Evolutionary conservation across 2,329 filamentous ascomycete species (phyloP).

Genomic region (Rutstroemia sp.): DNA sequence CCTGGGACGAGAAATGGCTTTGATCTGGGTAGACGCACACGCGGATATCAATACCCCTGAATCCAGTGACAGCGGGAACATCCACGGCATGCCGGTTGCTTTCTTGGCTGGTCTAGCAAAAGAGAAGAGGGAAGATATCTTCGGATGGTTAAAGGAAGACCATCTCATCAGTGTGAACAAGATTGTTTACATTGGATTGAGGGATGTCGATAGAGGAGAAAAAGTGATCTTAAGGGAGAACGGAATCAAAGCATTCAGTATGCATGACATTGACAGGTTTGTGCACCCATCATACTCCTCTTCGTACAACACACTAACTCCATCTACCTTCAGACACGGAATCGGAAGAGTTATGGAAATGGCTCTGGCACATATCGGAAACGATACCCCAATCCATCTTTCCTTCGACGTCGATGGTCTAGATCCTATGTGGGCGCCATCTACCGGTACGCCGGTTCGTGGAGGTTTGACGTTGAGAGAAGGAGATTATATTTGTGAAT

Average conservation of each 20-base stretch:
- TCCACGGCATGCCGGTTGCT: conserved; percentile 95
- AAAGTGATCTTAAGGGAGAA: conserved; percentile 85
- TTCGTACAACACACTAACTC: not conserved
- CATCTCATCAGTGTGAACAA: conserved; percentile 67
- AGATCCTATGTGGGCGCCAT: conserved; percentile 93
- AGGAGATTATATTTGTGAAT: conserved; percentile 94
- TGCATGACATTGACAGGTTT: conserved; percentile 93
- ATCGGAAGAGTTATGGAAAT: conserved; percentile 96
- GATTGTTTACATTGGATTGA: conserved; percentile 91
- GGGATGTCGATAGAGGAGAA: conserved; percentile 89
- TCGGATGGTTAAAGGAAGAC: conserved; percentile 80
- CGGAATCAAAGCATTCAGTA: conserved; percentile 91
- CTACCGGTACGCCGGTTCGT: conserved; percentile 89
- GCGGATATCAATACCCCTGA: conserved; percentile 97
- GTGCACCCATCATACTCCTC: conserved; percentile 21
- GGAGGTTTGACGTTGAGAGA: conserved; percentile 90
- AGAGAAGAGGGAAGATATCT: conserved; percentile 69
- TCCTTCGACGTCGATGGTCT: conserved; percentile 96
- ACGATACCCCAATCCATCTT: conserved; percentile 91
- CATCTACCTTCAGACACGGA: conserved; percentile 54
- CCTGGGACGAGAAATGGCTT: conserved; percentile 73
- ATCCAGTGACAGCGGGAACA: conserved; percentile 81
- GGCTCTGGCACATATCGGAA: conserved; percentile 93
- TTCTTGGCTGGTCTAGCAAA: conserved; percentile 82
- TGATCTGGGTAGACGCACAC: conserved; percentile 98